Evolutionary conservation across 2,329 filamentous ascomycete genomes (phyloP).

Genomic region (Fusarium lyarnte): DNA sequence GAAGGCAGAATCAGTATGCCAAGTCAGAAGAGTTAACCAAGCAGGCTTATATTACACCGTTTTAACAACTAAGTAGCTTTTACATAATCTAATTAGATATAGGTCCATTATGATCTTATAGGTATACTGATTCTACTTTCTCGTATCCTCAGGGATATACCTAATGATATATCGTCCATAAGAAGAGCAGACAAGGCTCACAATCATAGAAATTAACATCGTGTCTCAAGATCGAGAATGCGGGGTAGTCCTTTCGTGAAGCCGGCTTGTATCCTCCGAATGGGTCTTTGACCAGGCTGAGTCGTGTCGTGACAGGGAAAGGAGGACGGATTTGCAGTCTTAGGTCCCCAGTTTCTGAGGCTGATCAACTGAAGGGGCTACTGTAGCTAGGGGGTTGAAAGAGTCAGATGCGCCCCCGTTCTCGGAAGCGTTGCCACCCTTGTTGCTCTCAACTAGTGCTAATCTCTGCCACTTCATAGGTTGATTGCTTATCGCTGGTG

Average conservation of each 20-base stretch:
- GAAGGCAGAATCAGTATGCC: no score
- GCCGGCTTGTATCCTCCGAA: background rate
- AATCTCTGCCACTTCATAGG: conserved; percentile 32
- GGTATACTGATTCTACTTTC: no score
- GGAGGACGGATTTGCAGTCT: conserved; percentile 4
- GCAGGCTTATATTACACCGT: no score
- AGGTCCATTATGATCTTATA: no score
- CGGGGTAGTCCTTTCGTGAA: conserved; percentile 5
- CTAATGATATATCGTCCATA: background rate
- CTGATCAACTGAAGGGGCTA: conserved; percentile 9
- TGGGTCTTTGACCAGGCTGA: conserved; percentile 2
- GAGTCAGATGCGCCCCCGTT: conserved; percentile 38
- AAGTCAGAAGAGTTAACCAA: no score
- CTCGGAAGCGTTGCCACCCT: conserved; percentile 33
- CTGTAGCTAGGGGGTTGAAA: background rate
- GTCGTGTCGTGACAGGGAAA: conserved; percentile 10
- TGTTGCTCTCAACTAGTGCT: conserved; percentile 11
- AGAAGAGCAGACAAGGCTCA: conserved; percentile 1
- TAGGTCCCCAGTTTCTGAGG: conserved; percentile 13
- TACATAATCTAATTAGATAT: no score
- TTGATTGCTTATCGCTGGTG: conserved; percentile 34
- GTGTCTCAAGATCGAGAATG: conserved; percentile 2
- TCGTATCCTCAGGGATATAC: no score
- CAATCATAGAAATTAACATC: background rate
- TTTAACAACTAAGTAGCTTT: no score